Evolutionary conservation across 176 grass and related monocot species (phyloP), one percentile per base, ranked within the genome.

Genomic region (Canna indica): DNA sequence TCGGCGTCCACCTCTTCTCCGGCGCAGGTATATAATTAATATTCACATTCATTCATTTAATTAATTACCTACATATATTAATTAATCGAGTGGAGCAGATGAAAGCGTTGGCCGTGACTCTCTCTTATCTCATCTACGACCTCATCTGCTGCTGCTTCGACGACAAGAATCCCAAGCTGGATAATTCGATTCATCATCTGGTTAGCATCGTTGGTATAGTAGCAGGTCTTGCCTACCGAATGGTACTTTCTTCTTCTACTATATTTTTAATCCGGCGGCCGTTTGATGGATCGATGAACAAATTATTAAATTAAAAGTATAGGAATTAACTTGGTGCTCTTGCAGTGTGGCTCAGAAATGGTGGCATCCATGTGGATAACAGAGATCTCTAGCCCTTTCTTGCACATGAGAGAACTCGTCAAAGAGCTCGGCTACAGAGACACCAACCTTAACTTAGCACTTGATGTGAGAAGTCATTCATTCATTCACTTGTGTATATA

Each of bases 391-490:
- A 76, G 39, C 9, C 74, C 74, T 47, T 76, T 76, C 63, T 15
- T 76, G 3, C 74, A 76, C 58, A 48, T 26, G 54, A 67, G 74
- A 13, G 74, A 76, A 26, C 29, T 76, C 13, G 12, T 76, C 4
- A 76, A 76, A 34, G 74, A 59, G 34, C 36, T 76, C 52, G 74
- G 74, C 1, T 33, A 24, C 63, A 42, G 59, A 67, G 74, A 76
- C 79, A 87, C 94, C 0, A 80, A 75, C 62, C 82, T 92, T 60
- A 97, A 90, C 78, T 75, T 97, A 18, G 27, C 74, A 63, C 74
- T 90, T 64, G 94, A 97, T 31, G 94, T 97, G 73, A 74, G 69
- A 25, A 36, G 9, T 32, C 28, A 12, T 30, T 30, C 24, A 56
- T n/a, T 56, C 0, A 62, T 31, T 16, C 59, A 22, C 28, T 28